Evolutionary conservation across 371 early-diverging fungal genomes (phyloP).

Genomic region (Syncephalastrum sp.): DNA sequence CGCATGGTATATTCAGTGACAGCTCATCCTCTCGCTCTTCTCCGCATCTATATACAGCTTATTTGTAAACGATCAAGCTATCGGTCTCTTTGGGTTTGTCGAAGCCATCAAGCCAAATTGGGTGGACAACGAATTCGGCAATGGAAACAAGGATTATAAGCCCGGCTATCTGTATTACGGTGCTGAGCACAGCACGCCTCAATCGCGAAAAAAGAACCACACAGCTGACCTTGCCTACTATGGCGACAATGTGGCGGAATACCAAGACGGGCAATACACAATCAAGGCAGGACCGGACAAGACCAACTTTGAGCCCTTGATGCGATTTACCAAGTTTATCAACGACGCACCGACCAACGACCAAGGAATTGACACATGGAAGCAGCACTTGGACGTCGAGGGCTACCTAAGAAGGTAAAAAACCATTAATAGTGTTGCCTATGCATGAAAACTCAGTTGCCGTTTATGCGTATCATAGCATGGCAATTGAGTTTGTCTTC

Average conservation of each 20-base stretch:
- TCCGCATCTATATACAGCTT: slow-evolving; percentile 11
- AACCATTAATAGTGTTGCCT: background rate
- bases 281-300: slow-evolving; percentile 9
- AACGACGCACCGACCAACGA: slow-evolving; percentile 13
- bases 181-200: background rate
- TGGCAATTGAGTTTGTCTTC: slow-evolving; percentile 22
- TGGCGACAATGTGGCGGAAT: slow-evolving; percentile 20
- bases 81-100: slow-evolving; percentile 22
- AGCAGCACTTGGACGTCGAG: slow-evolving; percentile 12
- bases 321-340: slow-evolving; percentile 19
- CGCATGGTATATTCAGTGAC: too few relatives aligned
- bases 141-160: slow-evolving; percentile 13
- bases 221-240: slow-evolving; percentile 18
- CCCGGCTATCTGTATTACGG: slow-evolving; percentile 24
- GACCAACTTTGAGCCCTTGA: slow-evolving; percentile 8
- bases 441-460: too few relatives aligned
- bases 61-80: slow-evolving; percentile 21
- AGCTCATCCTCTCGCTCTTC: too few relatives aligned
- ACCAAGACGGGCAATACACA: slow-evolving; percentile 15
- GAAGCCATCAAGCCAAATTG: slow-evolving; percentile 22
- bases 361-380: slow-evolving; percentile 10
- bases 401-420: slow-evolving; percentile 21
- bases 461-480: slow-evolving; percentile 8
- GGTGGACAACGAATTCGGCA: slow-evolving; percentile 19
- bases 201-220: background rate